These are phyloP conservation scores for Lobosporangium transversale DNA, from an alignment of 192 early-diverging fungal species.

Conservation along the genomic window DNA sequence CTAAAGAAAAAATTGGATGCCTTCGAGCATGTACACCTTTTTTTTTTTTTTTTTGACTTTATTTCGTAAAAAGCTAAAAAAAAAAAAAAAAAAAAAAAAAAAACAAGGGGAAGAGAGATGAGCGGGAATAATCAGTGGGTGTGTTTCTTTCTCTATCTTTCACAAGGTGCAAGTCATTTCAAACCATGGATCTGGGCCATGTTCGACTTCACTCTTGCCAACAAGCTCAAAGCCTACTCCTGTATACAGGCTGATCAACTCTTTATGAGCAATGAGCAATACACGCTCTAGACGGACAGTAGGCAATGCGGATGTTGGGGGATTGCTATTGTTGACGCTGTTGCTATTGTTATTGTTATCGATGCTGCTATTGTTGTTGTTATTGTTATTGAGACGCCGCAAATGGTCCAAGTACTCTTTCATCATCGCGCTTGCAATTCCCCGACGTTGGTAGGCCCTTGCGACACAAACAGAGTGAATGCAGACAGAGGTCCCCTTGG, in stretches of 20 bases:
- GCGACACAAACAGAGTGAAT: slow-evolving; percentile 75
- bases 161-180: slow-evolving; percentile 31
- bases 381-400: slow-evolving; percentile 28
- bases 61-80: background rate
- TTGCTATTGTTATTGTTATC: background rate
- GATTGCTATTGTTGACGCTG: background rate
- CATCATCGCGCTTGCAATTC: slow-evolving; percentile 66
- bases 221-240: slow-evolving; percentile 67
- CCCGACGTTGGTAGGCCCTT: slow-evolving; percentile 57
- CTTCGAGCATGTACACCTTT: too few relatives aligned
- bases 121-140: background rate
- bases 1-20: too few relatives aligned
- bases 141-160: slow-evolving; percentile 2
- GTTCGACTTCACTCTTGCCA: slow-evolving; percentile 67
- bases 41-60: slow-evolving; percentile 12
- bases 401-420: slow-evolving; percentile 57
- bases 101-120: background rate
- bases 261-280: slow-evolving; percentile 65
- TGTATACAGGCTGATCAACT: slow-evolving; percentile 67
- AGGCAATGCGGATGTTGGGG: background rate
- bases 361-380: background rate
- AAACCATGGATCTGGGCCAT: slow-evolving; percentile 67
- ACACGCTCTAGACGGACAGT: slow-evolving; percentile 46
- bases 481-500: slow-evolving; percentile 68
- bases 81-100: slow-evolving; percentile 9